phyloP scores from a whole-genome alignment of 257 asterid genomes.

The Thymus quinquecostatus region DNA sequence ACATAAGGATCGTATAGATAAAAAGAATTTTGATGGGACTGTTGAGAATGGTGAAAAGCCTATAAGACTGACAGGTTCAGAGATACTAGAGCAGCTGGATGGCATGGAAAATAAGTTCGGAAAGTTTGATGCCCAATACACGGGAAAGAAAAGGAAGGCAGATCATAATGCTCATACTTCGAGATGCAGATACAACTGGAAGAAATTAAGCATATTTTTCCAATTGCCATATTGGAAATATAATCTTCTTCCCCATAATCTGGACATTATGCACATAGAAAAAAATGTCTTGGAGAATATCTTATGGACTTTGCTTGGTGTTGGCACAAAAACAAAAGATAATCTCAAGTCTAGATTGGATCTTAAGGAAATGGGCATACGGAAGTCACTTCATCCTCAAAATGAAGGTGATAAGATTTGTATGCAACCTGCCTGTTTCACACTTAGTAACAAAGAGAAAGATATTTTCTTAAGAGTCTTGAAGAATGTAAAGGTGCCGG shows the following conservation, averaged over 20 bases:
- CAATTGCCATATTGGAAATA: not conserved
- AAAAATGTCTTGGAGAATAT: not conserved
- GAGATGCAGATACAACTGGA: not conserved
- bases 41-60: not conserved
- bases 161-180: not conserved
- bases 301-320: constrained; percentile 1
- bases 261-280: not conserved
- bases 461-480: not conserved
- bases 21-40: not conserved
- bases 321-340: not conserved
- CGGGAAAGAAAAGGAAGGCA: not conserved
- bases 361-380: not conserved
- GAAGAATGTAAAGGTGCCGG: not conserved
- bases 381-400: not conserved
- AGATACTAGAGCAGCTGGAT: not conserved
- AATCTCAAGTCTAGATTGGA: not conserved
- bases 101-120: constrained; percentile 1
- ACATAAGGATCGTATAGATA: not conserved
- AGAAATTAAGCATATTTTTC: not conserved
- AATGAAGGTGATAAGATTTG: not conserved
- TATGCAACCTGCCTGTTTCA: not conserved
- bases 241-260: not conserved
- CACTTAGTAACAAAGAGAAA: not conserved
- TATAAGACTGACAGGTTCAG: not conserved
- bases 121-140: not conserved